phyloP scores from a whole-genome alignment of 495 filamentous ascomycete species.

The Neurospora tetrasperma region DNA sequence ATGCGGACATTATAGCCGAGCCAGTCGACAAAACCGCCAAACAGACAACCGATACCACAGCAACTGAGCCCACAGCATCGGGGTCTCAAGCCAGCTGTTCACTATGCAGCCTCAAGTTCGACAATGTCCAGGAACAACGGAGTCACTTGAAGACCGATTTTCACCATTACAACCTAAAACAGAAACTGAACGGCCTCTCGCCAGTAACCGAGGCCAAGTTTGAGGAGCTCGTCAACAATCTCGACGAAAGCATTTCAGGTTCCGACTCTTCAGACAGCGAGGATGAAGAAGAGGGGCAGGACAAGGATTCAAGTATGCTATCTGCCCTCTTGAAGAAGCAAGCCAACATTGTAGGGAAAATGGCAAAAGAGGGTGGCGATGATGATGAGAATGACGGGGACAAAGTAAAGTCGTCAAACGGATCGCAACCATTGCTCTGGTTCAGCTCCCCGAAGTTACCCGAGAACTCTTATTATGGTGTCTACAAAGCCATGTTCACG shows the following conservation, averaged over 20 bases:
- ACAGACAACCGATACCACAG: conserved; percentile 8
- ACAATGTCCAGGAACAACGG: conserved; percentile 68
- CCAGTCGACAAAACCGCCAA: conserved; percentile 15
- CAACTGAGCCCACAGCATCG: conserved; percentile 28
- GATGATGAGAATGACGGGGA: conserved; percentile 28
- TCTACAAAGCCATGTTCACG: conserved; percentile 79
- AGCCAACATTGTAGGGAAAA: conserved; percentile 51
- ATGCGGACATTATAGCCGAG: conserved; percentile 23
- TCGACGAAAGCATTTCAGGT: conserved; percentile 88
- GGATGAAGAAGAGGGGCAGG: conserved; percentile 35
- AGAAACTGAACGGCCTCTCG: conserved; percentile 60
- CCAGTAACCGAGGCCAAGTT: conserved; percentile 72
- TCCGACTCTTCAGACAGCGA: conserved; percentile 49
- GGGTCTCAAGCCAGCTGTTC: conserved; percentile 63
- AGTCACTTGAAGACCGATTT: conserved; percentile 83
- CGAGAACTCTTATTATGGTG: conserved; percentile 65
- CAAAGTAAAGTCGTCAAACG: conserved; percentile 35
- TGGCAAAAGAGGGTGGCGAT: conserved; percentile 18
- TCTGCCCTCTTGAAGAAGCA: conserved; percentile 72
- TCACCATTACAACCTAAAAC: conserved; percentile 90
- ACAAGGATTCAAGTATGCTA: conserved; percentile 50
- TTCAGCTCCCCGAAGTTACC: conserved; percentile 67
- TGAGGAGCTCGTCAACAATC: conserved; percentile 66
- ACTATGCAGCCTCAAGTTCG: conserved; percentile 63
- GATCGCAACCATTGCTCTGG: conserved; percentile 76